Evolutionary conservation across 2,329 filamentous ascomycete species (phyloP).

Genomic region (Juglanconis sp.): DNA sequence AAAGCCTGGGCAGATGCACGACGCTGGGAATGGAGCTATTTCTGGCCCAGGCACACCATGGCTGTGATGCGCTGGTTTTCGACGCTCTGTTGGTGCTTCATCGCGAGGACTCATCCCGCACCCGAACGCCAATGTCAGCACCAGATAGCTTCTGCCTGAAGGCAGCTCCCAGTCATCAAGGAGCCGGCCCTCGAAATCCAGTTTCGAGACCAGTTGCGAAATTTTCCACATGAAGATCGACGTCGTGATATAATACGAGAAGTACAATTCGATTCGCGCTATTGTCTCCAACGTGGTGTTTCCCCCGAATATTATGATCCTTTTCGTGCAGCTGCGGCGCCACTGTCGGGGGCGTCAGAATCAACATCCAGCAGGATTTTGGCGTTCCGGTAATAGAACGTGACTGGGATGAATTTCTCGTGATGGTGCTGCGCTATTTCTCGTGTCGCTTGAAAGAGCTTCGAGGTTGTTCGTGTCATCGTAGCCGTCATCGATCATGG

Average conservation of each 20-base stretch:
- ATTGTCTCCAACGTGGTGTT: background rate
- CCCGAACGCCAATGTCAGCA: too few species aligned
- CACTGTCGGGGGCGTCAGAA: conserved; percentile 3
- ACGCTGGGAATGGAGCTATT: background rate
- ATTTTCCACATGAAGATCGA: too few species aligned
- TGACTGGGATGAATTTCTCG: background rate
- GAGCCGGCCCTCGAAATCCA: too few species aligned
- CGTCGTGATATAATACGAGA: too few species aligned
- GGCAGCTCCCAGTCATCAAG: too few species aligned
- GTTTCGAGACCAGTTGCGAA: too few species aligned
- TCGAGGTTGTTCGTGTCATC: background rate
- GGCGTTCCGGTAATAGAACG: background rate
- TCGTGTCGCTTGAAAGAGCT: background rate
- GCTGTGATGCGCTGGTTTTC: too few species aligned
- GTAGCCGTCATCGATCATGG: background rate
- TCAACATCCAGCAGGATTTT: background rate
- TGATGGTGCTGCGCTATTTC: background rate
- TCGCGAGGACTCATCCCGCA: too few species aligned
- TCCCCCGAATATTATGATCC: background rate
- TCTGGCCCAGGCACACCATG: background rate
- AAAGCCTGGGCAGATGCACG: background rate
- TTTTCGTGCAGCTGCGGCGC: background rate
- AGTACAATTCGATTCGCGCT: background rate
- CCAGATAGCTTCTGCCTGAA: too few species aligned
- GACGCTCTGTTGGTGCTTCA: background rate